Evolutionary conservation across 2,329 filamentous ascomycete genomes (phyloP), one percentile per base, ranked within the genome.

Genomic region (Aspergillus fischeri): DNA sequence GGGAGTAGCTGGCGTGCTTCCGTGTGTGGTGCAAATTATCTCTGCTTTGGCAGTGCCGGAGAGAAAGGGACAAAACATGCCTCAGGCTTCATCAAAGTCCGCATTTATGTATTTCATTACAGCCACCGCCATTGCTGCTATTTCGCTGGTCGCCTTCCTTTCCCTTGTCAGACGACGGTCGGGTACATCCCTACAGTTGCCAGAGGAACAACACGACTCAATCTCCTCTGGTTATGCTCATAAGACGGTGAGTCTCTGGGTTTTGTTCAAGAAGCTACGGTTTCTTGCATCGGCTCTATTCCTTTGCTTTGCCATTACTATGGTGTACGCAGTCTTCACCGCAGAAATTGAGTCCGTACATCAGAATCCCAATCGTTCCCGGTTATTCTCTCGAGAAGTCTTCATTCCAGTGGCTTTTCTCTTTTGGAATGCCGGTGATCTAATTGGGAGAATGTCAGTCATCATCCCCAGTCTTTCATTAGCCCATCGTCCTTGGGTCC

Each of bases 251-350:
- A 77, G 85, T 10, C 81, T 97, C 62, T 78, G 78, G 62, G 78
- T 78, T 1, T 83, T 97, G 3, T 86, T 94, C 66, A 78, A 78
- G 59, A 96, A 96, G 73, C 83, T 97, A 48, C 85, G 84, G 67
- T 95, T 89, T 84, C 81, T 92, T 14, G 85, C 91, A 0, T 78
- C 81, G n/a, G 85, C 90, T 7, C 85, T 97, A 14, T 91, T 91
- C 66, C 71, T 92, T 62, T 92, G 88, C 69, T 97, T 97, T 68
- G 77, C 82, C 45, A 77, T 93, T 54, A 92, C 92, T 51, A 97
- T 99, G 93, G 86, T 94, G 71, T 97, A 92, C 78, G 94, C 94
- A 0, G 90, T 97, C 59, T 95, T 95, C 75, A 97, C 94, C 0
- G 78, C 82, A 56, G 85, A 88, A 73, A 87, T 88, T 53, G 62